Evolutionary conservation across 129 eudicot species (phyloP), one percentile per base, ranked within the genome.

Genomic region (Centella asiatica): DNA sequence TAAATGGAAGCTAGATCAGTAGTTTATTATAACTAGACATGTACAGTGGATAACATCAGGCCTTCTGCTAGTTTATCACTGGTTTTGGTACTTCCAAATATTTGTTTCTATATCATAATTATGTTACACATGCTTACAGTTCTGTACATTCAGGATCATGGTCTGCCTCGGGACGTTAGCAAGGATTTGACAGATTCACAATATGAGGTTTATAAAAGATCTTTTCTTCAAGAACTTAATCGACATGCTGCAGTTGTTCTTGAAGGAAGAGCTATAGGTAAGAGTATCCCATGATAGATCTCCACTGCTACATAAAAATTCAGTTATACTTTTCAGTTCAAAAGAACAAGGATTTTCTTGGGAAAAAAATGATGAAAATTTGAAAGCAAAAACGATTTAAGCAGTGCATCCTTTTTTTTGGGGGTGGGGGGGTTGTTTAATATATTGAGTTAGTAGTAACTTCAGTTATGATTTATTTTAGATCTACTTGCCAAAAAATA

Each of bases 221-320:
- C 90, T 45, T 83, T 93, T 51, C 71, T 79, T 25, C 99, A 87
- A 88, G 83, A 87, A 62, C 84, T 88, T 42, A 93, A 93, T 42
- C 84, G 95, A 33, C 99, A 93, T 79, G 90, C 92, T 44, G 96
- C 96, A 42, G 99, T 93, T 78, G 99, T 93, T 71, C 99, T 93
- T 69, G 95, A 88, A 79, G 99, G 99, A 81, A 85, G 95, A 79
- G 67, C 86, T 66, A 68, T 87, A 57, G 98, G 98, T 81, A 77
- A 79, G 83, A 55, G 54, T 55, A 60, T 44, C 36, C 50, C 20
- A 37, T 49, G 32, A 46, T 23, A 24, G 37, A 31, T 23, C 36
- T 42, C 29, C 11, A 27, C 46, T 46, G 23, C 27, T 17, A 32
- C 46, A 44, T 24, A 22, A 9, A n/a, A 23, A 32, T 44, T 33